phyloP scores from a whole-genome alignment of 257 asterid genomes.

The Solanum verrucosum region DNA sequence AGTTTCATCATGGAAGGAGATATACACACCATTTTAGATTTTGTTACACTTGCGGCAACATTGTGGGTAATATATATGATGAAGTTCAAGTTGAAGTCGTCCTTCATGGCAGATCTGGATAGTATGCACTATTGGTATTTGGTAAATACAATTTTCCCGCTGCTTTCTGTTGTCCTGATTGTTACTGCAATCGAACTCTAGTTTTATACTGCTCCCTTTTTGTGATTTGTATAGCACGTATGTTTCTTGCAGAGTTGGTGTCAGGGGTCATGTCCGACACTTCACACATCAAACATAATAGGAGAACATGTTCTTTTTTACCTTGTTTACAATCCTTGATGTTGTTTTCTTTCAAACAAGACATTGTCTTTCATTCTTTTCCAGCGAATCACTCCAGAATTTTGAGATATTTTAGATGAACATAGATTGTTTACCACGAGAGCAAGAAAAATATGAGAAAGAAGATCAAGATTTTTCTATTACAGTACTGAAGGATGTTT shows the following conservation, averaged over 20 bases:
- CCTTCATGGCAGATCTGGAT: conserved; percentile 61
- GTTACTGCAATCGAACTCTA: not conserved
- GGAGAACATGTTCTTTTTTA: not conserved
- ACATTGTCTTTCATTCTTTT: not conserved
- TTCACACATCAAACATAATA: not conserved
- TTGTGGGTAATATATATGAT: conserved; percentile 90
- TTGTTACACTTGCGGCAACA: conserved; percentile 68
- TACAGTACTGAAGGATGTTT: not conserved
- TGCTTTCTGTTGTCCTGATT: not conserved
- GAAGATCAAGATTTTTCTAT: not conserved
- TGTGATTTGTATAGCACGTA: not conserved
- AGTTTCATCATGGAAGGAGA: conserved; percentile 77
- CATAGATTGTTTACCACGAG: not conserved
- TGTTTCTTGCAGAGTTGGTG: not conserved
- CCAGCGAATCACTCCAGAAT: not conserved
- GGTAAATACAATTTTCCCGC: conserved; percentile 27
- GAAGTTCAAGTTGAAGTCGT: conserved; percentile 56
- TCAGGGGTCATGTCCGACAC: too few relatives aligned
- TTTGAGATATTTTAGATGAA: not conserved
- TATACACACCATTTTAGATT: conserved; percentile 83
- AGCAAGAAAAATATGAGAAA: not conserved
- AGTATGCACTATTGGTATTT: conserved; percentile 54
- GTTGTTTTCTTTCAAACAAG: not conserved
- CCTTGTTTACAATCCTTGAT: not conserved
- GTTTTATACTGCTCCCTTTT: not conserved